Base-by-base conservation (phyloP, 306 rosid genomes). In the Ochetophila trinervis region DNA sequence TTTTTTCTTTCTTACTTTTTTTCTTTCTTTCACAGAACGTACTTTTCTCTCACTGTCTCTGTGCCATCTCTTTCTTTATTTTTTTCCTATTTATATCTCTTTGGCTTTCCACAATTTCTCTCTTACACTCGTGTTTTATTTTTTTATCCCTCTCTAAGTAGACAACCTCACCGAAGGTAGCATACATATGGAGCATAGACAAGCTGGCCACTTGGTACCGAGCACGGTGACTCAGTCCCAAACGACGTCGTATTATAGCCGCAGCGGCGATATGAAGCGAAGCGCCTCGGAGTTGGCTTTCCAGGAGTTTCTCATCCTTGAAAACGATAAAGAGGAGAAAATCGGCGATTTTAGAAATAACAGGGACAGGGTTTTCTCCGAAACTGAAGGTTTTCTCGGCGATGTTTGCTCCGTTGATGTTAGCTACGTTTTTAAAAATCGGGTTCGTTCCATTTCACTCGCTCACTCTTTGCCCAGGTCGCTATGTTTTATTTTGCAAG, bases 241-340 rank as follows among this genome's bases (percentile, higher is more conserved):
- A 10, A 23, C 58, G 21, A 61, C 65, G 32, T 32, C 75, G 16
- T 53, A 53, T 4, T 61, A 62, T 65, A 19, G 69, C 10, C n/a
- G 6, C 34, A 40, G 60, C 62, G 77, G 51, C 15, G 79, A 72
- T 13, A 45, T 74, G 76, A 67, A 72, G 74, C 71, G 75, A 23
- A 87, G 78, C 71, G 24, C 74, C 19, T 82, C 92, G 30, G 95
- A 81, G 65, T 62, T 74, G n/a, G 87, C 68, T 57, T 51, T 80
- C 0, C 78, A 79, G 4, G 88, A 79, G 62, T 78, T 62, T 63
- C 51, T 80, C 47, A 57, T 36, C 15, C 14, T 4, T 2, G 15
- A 3, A n/a, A 4, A 20, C 62, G 70, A 51, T 62, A 51, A 30
- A 42, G 77, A 67, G 34, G 69, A 49, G 66, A 84, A 73, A 73